Base-by-base conservation (phyloP, 768 basidiomycete species). In the Hericium erinaceus region DNA sequence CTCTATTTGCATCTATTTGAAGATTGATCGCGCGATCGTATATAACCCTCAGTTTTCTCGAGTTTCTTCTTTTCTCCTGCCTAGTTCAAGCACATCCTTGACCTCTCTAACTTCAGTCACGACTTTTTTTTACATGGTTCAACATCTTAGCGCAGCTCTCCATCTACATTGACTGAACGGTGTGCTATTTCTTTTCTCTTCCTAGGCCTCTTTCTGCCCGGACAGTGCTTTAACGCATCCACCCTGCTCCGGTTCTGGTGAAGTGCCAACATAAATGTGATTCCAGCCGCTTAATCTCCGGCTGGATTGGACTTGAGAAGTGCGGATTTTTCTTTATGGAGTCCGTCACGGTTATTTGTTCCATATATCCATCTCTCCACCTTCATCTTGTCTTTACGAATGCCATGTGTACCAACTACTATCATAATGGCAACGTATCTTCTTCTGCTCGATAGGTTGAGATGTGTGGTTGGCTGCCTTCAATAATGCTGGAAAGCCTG, bases 231-330 rank as follows among this genome's bases (percentile, higher is more conserved):
- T 53, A 56, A 50, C 24, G 50, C 41, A 28, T 48, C 53, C 62
- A 64, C 57, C 60, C 64, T 64, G 62, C 60, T 57, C 50, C 64
- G 62, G 64, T 64, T 64, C 64, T 64, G 64, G 64, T 64, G 64
- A 64, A 55, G 12, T 48, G 64, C 64, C 64, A 55, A 64, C 40
- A 64, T 4, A 0, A 57, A 57, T 40, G 38, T 6, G 38, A 9
- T 55, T 26, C 26, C 58, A 44, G 41, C 38, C 49, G 57, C 52
- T 52, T 57, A 64, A 61, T 62, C 54, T 57, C 20, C 49, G 52
- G 60, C 44, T 48, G 55, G 56, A 55, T 56, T 59, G 61, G 64
- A 16, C 52, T 56, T 59, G 60, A 64, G 64, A 64, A 64, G 62
- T 61, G 62, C 49, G 20, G 53, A 48, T 33, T 55, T 55, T 46